phyloP scores from a whole-genome alignment of 2,329 filamentous ascomycete genomes.

The Clonostachys solani region DNA sequence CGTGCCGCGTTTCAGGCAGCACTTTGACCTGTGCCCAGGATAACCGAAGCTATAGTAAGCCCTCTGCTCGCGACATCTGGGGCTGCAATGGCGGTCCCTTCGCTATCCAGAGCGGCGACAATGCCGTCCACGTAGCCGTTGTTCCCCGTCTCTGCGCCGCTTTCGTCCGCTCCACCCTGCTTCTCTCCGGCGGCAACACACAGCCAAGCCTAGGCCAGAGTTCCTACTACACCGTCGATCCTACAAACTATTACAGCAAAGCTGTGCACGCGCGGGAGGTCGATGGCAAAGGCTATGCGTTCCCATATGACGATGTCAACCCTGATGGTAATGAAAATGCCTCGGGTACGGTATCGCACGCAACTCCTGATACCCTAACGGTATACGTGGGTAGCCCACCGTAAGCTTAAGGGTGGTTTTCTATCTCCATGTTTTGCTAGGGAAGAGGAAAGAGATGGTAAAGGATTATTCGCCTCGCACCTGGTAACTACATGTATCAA shows the following conservation, averaged over 20 bases:
- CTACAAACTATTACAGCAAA: conserved; percentile 65
- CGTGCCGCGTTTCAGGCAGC: conserved; percentile 31
- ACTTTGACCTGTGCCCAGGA: conserved; percentile 24
- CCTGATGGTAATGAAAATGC: conserved; percentile 50
- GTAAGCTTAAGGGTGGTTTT: too few relatives aligned
- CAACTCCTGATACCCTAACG: conserved; percentile 13
- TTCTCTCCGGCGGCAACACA: conserved; percentile 29
- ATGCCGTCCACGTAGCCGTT: conserved; percentile 52
- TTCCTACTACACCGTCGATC: conserved; percentile 45
- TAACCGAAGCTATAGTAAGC: conserved; percentile 36
- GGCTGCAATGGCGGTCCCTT: conserved; percentile 55
- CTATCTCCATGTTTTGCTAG: too few relatives aligned
- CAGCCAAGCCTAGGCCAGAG: conserved; percentile 48
- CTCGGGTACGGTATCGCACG: conserved; percentile 21
- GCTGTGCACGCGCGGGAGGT: conserved; percentile 58
- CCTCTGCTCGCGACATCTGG: conserved; percentile 44
- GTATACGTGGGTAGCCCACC: conserved; percentile 16
- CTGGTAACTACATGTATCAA: too few relatives aligned
- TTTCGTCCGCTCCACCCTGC: conserved; percentile 69
- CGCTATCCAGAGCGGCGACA: conserved; percentile 31
- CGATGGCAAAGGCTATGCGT: conserved; percentile 62
- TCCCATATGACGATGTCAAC: conserved; percentile 68
- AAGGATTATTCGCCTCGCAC: too few relatives aligned
- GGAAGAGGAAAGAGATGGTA: too few relatives aligned
- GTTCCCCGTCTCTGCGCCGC: conserved; percentile 70